Conservation (phyloP, 495 filamentous ascomycete species). For the Lophiostoma macrostomum region DNA sequence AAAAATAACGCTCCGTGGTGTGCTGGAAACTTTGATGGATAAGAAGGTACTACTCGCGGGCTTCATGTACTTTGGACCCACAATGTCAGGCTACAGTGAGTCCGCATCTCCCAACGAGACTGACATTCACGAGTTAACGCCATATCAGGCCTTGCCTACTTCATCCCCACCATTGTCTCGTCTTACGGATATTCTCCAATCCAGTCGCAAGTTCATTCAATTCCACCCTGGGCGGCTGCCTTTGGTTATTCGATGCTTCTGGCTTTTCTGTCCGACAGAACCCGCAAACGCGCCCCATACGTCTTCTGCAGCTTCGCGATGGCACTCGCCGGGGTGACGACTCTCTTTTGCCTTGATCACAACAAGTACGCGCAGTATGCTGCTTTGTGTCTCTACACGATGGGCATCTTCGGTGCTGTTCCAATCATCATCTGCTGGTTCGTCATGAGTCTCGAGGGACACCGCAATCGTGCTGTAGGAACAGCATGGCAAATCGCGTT, state of each 20-base stretch:
- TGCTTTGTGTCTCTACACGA: not conserved
- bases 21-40: not conserved
- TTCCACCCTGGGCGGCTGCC: conserved; percentile 1
- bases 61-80: not conserved
- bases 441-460: conserved; percentile 2
- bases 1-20: not conserved
- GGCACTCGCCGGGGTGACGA: not conserved
- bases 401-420: not conserved
- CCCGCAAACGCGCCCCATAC: not conserved
- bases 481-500: not conserved
- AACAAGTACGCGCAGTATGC: conserved; percentile 1
- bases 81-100: no score
- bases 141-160: not conserved
- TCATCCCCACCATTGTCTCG: not conserved
- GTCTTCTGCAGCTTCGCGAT: not conserved
- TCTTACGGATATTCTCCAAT: not conserved
- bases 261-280: not conserved
- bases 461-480: not conserved
- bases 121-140: no score
- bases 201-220: not conserved
- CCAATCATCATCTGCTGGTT: conserved; percentile 1
- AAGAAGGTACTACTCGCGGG: not conserved
- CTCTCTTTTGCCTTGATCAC: not conserved
- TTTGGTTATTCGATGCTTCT: not conserved
- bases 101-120: no score